Evolutionary conservation across 1,139 yeast genomes (phyloP), one percentile per base, ranked within the genome.

Genomic region (Geotrichum europaeum): DNA sequence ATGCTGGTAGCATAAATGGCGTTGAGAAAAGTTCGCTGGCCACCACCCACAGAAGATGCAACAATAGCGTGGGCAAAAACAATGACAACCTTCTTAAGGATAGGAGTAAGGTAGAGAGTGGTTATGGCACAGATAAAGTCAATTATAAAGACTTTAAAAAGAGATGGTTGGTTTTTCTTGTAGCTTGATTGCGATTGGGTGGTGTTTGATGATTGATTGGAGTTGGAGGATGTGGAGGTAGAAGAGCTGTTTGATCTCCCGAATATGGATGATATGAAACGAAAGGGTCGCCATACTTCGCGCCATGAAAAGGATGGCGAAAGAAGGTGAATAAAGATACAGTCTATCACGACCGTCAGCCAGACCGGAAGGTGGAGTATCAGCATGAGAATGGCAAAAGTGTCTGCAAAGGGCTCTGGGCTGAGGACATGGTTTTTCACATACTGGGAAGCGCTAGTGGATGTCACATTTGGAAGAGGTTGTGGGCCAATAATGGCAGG

Each of bases 41-140:
- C 75, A 3, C 76, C 76, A 12, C 75, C 73, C 47, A 73, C 61
- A 6, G 70, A 63, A 3, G 76, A 66, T 15, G 76, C 75, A 18
- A 73, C 74, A 36, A 71, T 68, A 4, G 76, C 74, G 52, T 72
- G 71, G 7, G 76, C 75, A 58, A 73, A 69, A n/a, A 69, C 65
- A 51, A 68, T 51, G 12, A 70, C 70, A 24, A 69, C 63, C 50
- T 65, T 65, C 25, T 67, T 63, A 20, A 68, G 61, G 30, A 67
- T 59, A 3, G 72, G 72, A 20, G 66, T 61, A 4, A 69, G 62
- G 51, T 69, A 69, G 1, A 70, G 57, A 2, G 71, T 67, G 13
- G 65, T 61, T 32, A 66, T 60, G 6, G 72, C 71, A 51, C 67
- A 56, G 9, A 63, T 55, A 30, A 65, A 57, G 52, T 68, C 70